These are phyloP conservation scores for Aaosphaeria arxii DNA, from an alignment of 2,329 filamentous ascomycete species.

Conservation along the genomic window DNA sequence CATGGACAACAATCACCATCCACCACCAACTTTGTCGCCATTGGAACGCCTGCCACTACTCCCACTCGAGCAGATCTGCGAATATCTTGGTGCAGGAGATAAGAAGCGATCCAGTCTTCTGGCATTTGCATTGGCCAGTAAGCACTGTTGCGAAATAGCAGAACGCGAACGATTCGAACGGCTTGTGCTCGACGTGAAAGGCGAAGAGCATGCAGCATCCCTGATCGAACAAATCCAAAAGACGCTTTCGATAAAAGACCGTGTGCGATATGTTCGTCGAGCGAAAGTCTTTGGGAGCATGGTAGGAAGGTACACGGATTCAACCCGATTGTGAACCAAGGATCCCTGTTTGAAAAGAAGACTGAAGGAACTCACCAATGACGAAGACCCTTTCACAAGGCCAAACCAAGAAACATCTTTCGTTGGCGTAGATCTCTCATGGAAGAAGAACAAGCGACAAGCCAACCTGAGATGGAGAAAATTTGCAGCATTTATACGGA, in stretches of 20 bases:
- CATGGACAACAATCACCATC: no score
- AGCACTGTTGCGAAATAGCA: constrained; percentile 1
- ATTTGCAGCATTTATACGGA: neutral
- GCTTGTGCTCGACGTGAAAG: neutral
- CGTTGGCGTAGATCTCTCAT: no score
- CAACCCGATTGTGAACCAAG: no score
- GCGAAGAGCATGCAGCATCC: neutral
- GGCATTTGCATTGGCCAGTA: constrained; percentile 1
- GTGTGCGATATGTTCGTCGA: constrained; percentile 1
- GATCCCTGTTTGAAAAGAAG: no score
- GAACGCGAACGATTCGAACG: constrained; percentile 2
- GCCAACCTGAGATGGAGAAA: neutral
- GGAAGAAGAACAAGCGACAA: no score
- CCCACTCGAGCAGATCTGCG: constrained; percentile 1
- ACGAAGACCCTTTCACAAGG: no score
- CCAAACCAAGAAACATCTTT: no score
- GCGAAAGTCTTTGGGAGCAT: constrained; percentile 1
- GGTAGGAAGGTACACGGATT: no score
- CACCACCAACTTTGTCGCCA: neutral
- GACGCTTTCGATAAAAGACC: neutral
- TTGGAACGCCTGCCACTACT: constrained; percentile 2
- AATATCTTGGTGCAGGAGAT: neutral
- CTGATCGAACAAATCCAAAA: neutral
- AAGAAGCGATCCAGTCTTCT: constrained; percentile 1
- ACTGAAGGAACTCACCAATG: no score